These are phyloP conservation scores for Coemansia sp. DNA, from an alignment of 192 early-diverging fungal genomes.

Conservation along the genomic window DNA sequence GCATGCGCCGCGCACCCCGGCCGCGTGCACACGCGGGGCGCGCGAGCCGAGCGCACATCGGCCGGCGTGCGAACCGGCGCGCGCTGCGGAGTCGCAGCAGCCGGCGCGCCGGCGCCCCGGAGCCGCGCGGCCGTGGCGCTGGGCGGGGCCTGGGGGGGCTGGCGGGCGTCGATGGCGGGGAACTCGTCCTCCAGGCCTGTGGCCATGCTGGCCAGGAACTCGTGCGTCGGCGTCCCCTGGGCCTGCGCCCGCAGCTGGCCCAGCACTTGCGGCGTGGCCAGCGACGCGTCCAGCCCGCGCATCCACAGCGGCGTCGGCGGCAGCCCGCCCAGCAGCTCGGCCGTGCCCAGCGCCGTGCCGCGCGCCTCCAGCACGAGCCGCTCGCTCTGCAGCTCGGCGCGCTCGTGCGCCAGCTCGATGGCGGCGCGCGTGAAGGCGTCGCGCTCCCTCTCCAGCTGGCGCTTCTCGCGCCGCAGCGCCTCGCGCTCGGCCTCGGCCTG, in stretches of 20 bases:
- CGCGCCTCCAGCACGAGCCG: constrained; percentile 25
- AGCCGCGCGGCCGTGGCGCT: neutral
- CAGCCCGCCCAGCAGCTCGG: constrained; percentile 25
- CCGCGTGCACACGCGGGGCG: constrained; percentile 44
- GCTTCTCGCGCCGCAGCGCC: constrained; percentile 49
- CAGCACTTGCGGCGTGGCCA: constrained; percentile 40
- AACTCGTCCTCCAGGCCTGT: constrained; percentile 28
- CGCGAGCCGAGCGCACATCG: constrained; percentile 32
- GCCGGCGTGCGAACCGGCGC: constrained; percentile 31
- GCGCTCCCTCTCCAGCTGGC: constrained; percentile 63
- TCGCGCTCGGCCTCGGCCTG: constrained; percentile 50
- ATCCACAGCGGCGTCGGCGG: constrained; percentile 53
- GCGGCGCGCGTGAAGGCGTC: constrained; percentile 68
- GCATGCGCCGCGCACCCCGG: constrained; percentile 53
- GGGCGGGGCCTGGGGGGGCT: neutral
- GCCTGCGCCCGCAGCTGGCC: constrained; percentile 26
- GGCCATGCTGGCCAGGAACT: constrained; percentile 37
- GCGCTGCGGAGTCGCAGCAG: neutral
- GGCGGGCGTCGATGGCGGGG: constrained; percentile 11
- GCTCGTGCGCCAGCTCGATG: constrained; percentile 67
- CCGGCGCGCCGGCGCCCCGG: neutral
- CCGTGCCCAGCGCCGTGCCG: constrained; percentile 9
- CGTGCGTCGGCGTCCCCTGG: constrained; percentile 36
- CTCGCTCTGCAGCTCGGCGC: constrained; percentile 51
- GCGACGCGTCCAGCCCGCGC: constrained; percentile 24